These are phyloP conservation scores for Leccinum broughii DNA, from an alignment of 768 basidiomycete species.

Conservation along the genomic window DNA sequence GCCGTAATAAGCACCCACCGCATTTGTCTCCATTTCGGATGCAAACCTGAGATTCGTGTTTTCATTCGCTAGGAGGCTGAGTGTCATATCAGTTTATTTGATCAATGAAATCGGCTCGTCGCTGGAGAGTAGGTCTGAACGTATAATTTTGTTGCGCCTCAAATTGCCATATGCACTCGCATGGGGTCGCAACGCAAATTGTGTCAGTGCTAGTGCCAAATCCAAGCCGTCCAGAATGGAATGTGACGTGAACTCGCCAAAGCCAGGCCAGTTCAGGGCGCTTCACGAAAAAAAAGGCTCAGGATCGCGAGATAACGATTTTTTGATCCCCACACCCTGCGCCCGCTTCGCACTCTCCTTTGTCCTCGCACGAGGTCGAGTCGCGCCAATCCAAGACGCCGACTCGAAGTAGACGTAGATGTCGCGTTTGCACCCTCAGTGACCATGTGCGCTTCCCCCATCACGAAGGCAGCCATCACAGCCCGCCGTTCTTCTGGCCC, in stretches of 20 bases:
- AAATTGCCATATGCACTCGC: conserved; percentile 3
- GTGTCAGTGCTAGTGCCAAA: conserved; percentile 9
- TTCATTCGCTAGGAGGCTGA: conserved; percentile 15
- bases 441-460: conserved; percentile 1
- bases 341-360: conserved; percentile 8
- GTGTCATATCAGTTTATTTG: conserved; percentile 15
- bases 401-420: conserved; percentile 2
- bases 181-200: conserved; percentile 8
- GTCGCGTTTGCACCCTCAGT: not conserved
- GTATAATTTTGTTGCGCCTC: conserved; percentile 1
- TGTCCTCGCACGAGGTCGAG: conserved; percentile 15
- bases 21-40: conserved; percentile 27
- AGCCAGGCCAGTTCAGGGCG: conserved; percentile 16
- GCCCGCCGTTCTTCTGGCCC: conserved; percentile 17
- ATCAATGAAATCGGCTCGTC: conserved; percentile 31
- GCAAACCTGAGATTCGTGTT: conserved; percentile 23
- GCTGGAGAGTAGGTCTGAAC: conserved; percentile 10
- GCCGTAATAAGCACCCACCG: conserved; percentile 32
- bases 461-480: conserved; percentile 23
- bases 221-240: conserved; percentile 17
- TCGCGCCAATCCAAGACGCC: conserved; percentile 27
- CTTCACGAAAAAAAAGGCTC: conserved; percentile 11
- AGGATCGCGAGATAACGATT: conserved; percentile 37
- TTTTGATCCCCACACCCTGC: conserved; percentile 8
- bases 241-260: conserved; percentile 29